Base-by-base conservation (phyloP, 2,329 filamentous ascomycete genomes). In the Cercospora zeae-maydis region DNA sequence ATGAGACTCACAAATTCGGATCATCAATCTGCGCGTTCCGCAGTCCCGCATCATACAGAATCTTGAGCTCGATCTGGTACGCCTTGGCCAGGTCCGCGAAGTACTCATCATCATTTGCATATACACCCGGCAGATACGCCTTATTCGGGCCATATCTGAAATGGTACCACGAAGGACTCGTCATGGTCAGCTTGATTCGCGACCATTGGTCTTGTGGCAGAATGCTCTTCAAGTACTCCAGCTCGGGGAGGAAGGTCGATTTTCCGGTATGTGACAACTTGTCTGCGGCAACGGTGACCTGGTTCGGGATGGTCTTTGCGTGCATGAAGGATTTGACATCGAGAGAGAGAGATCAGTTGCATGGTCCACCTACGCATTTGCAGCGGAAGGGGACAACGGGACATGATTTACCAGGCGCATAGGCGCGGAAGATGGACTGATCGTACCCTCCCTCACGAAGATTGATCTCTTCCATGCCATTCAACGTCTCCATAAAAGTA, bases 311-410 rank as follows among this genome's bases (percentile, higher is more conserved):
- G 68, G 82, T 76, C 66, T 81, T 78, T 36, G 82, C 80, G 61
- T 87, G 84, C 61, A 85, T 81, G 76, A 88, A 87, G 3, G 82
- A 84, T 58, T 84, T 83, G 55, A 87, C 81, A 68, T 88, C 85
- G 4, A 60, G 4, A 6, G 9, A 14, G 14, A 4, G 3, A 27
- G 42, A n/a, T 49, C 21, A 49, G 7, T 4, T 14, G 13, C 5
- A 24, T 16, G 10, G 19, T 16, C 6, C 37, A n/a, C 8, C 8
- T 14, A 3, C 7, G 39, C 11, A 3, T 11, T n/a, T 16, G 11
- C 19, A 19, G n/a, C n/a, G 24, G 19, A 27, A 11, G 8, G 9
- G 34, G 4, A 14, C 10, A 27, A 27, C 4, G 19, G 2, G 3
- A 7, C 9, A n/a, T 11, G 31, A 49, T 34, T 39, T 49, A 66